Conservation (phyloP, 2,329 filamentous ascomycete genomes). For the Magnaporthiopsis poae region DNA sequence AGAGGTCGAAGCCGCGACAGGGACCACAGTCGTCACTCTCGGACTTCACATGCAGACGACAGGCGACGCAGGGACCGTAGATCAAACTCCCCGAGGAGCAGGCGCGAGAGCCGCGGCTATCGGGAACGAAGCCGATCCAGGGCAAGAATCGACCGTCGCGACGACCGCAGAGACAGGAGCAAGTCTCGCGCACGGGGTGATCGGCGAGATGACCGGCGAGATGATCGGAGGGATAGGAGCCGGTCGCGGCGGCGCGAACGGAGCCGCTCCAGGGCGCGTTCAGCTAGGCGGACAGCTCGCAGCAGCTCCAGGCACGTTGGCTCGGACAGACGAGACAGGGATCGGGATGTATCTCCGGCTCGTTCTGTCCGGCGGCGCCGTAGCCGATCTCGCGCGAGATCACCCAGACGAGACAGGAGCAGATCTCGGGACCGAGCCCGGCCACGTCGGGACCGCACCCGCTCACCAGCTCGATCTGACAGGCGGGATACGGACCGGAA, state of each 20-base stretch:
- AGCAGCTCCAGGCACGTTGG: slow-evolving; percentile 20
- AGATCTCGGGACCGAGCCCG: slow-evolving; percentile 17
- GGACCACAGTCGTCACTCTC: slow-evolving; percentile 21
- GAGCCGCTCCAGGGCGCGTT: slow-evolving; percentile 17
- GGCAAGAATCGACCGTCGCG: slow-evolving; percentile 11
- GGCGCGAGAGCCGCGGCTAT: slow-evolving; percentile 19
- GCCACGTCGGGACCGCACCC: slow-evolving; percentile 19
- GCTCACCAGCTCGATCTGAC: slow-evolving; percentile 18
- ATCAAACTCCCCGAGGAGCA: slow-evolving; percentile 12
- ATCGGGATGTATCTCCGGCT: slow-evolving; percentile 8
- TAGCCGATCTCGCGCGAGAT: slow-evolving; percentile 20
- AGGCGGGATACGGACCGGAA: slow-evolving; percentile 6
- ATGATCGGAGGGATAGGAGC: slow-evolving; percentile 19
- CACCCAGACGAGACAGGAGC: slow-evolving; percentile 20
- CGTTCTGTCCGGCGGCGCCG: slow-evolving; percentile 21
- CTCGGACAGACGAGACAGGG: slow-evolving; percentile 9
- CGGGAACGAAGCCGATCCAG: slow-evolving; percentile 20
- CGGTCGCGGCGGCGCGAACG: slow-evolving; percentile 16
- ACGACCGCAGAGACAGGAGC: slow-evolving; percentile 16
- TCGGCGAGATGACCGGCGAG: slow-evolving; percentile 14
- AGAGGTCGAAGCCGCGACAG: slow-evolving; percentile 12
- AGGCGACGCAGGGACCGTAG: slow-evolving; percentile 15
- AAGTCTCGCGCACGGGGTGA: slow-evolving; percentile 13
- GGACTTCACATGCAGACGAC: slow-evolving; percentile 14
- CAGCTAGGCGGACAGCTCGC: slow-evolving; percentile 15